A percentile compares a stretch with the other conserved stretches of the same genome.
These are phyloP conservation scores for Lactifluus hygrophoroides DNA, from an alignment of 768 basidiomycete genomes.

Conservation along the genomic window DNA sequence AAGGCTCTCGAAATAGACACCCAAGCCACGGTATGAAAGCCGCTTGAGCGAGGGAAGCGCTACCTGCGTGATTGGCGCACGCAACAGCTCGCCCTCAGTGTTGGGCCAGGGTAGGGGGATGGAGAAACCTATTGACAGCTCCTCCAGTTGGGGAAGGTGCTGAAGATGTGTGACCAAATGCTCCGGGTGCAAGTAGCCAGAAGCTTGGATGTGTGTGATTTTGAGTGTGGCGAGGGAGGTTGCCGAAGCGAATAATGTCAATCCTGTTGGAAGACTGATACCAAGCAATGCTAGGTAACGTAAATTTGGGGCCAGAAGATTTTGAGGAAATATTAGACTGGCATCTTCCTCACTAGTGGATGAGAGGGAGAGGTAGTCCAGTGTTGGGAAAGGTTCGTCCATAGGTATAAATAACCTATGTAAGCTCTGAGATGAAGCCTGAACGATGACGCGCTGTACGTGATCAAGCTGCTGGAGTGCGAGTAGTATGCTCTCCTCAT, in stretches of 20 bases:
- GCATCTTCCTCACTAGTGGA: background rate
- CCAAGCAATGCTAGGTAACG: background rate
- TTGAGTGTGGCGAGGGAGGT: background rate
- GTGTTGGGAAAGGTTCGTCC: background rate
- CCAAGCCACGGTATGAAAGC: background rate
- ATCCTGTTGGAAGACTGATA: background rate
- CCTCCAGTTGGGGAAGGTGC: background rate
- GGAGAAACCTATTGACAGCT: slow-evolving; percentile 1
- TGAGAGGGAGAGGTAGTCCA: background rate
- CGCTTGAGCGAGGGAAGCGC: background rate
- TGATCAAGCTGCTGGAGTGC: background rate
- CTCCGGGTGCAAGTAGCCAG: background rate
- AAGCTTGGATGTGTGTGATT: background rate
- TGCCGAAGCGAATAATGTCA: background rate
- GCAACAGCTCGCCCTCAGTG: background rate
- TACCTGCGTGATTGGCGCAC: no score
- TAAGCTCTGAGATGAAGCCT: background rate
- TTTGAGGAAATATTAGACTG: background rate
- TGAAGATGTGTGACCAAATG: background rate
- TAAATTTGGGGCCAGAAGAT: background rate
- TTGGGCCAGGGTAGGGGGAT: background rate
- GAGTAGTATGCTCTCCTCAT: background rate
- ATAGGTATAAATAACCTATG: background rate
- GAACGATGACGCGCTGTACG: background rate
- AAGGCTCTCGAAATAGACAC: background rate